Evolutionary conservation across 768 basidiomycete genomes (phyloP), one percentile per base, ranked within the genome.

Genomic region (Calocybe indica): DNA sequence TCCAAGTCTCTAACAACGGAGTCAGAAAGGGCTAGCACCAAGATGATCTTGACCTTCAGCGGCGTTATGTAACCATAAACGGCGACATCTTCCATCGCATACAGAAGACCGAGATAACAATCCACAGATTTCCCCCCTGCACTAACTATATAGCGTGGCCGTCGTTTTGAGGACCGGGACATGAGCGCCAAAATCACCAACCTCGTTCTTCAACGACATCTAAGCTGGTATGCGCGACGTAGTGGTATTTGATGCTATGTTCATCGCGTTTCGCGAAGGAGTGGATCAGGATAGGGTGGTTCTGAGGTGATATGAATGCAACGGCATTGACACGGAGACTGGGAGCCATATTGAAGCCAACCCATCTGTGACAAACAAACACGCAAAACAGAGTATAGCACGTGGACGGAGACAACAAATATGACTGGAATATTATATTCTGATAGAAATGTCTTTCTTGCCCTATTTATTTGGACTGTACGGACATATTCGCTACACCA

Each of bases 141-240:
- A 60, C 58, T 64, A 37, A 74, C 75, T 75, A 52, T 46, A 39
- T 43, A 43, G 36, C 38, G 13, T 40, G 40, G 48, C 7, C 33
- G 46, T 28, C 13, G 43, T 22, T 22, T 22, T 22, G 22, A 22
- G 22, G 22, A 22, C 4, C 22, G 22, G 22, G 22, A 22, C 4
- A 22, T 4, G 22, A 22, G 22, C 22, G 4, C 22, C 4, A 22
- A 22, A 22, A 22, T 22, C 22, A 22, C 82, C 68, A 57, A 92
- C 92, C 81, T 73, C 89, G 83, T 68, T 94, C 92, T 58, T 95
- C 92, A 56, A 95, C 82, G 47, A 92, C 85, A 65, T 95, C 92
- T 56, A 95, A 67, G 46, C 86, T 86, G 14, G 88, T 92, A 64
- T 95, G 92, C 0, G 92, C 90, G 47, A 92, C 82, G 54, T 92